A percentile compares a stretch with the other conserved stretches of the same genome.
Evolutionary conservation across 805 yeast species (phyloP).

Genomic region (Starmerella apis): DNA sequence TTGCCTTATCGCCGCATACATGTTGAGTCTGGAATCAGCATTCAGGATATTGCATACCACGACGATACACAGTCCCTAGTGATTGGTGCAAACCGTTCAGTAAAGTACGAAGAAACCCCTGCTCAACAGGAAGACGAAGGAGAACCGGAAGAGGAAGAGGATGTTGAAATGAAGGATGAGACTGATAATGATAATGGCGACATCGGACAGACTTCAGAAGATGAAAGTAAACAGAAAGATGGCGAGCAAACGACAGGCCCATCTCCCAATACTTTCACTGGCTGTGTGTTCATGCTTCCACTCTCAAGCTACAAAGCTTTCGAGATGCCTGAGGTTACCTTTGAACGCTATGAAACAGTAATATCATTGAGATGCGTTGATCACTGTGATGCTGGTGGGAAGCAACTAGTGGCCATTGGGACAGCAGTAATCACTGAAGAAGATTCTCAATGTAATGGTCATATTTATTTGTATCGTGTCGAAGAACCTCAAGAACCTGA

Average conservation of each 20-base stretch:
- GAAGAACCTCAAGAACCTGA: not conserved
- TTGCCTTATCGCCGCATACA: constrained; percentile 9
- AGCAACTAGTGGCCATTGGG: constrained; percentile 69
- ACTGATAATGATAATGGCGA: not conserved
- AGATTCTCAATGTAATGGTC: constrained; percentile 70
- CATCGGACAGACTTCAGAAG: not conserved
- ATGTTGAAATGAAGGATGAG: not conserved
- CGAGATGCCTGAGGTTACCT: not conserved
- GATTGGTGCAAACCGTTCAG: constrained; percentile 1
- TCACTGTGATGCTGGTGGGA: constrained; percentile 26
- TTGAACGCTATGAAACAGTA: constrained; percentile 17
- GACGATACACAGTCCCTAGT: not conserved
- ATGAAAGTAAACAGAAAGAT: not conserved
- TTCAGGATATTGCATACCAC: not conserved
- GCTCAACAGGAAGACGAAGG: not conserved
- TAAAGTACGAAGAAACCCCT: not conserved
- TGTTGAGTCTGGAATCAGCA: not conserved
- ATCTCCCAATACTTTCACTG: constrained; percentile 1
- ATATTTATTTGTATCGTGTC: constrained; percentile 33
- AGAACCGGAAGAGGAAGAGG: not conserved
- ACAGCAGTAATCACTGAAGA: constrained; percentile 67
- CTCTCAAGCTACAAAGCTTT: constrained; percentile 8
- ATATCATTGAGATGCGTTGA: constrained; percentile 10
- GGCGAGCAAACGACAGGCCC: not conserved
- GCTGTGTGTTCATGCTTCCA: constrained; percentile 11